Evolutionary conservation across 768 basidiomycete genomes (phyloP).

Genomic region (Dacryopinax spathularia): DNA sequence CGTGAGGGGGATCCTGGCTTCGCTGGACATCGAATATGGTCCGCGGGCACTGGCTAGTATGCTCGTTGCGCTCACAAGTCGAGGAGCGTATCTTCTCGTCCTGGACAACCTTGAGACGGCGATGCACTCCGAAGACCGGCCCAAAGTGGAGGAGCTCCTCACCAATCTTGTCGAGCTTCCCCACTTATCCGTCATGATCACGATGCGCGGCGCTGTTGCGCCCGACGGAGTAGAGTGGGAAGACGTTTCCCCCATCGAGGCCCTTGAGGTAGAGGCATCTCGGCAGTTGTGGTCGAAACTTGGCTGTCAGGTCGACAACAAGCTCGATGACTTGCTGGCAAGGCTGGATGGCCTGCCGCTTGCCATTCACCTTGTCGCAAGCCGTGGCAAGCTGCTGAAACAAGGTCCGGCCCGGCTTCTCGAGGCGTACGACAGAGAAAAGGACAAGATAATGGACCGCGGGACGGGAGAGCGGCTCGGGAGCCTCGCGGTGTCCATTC

Average conservation of each 20-base stretch:
- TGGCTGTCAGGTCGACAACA: not conserved
- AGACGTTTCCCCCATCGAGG: not conserved
- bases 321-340: too few relatives aligned
- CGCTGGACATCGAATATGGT: too few relatives aligned
- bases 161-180: slow-evolving; percentile 16
- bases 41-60: too few relatives aligned
- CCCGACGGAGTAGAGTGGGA: not conserved
- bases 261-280: slow-evolving; percentile 10
- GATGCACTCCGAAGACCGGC: slow-evolving; percentile 21
- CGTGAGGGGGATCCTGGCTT: too few relatives aligned
- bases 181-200: slow-evolving; percentile 23
- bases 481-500: not conserved
- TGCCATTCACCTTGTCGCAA: not conserved
- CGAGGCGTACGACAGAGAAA: not conserved
- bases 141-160: slow-evolving; percentile 19
- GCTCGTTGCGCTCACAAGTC: too few relatives aligned
- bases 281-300: slow-evolving; percentile 19
- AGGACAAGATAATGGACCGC: not conserved
- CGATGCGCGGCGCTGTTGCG: slow-evolving; percentile 19
- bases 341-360: not conserved
- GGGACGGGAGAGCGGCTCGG: not conserved
- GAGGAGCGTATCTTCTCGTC: too few relatives aligned
- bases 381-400: slow-evolving; percentile 4
- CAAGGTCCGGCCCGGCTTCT: slow-evolving; percentile 1
- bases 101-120: slow-evolving; percentile 32